Evolutionary conservation across 2,329 filamentous ascomycete species (phyloP), one percentile per base, ranked within the genome.

Genomic region (Sclerotinia nivalis): DNA sequence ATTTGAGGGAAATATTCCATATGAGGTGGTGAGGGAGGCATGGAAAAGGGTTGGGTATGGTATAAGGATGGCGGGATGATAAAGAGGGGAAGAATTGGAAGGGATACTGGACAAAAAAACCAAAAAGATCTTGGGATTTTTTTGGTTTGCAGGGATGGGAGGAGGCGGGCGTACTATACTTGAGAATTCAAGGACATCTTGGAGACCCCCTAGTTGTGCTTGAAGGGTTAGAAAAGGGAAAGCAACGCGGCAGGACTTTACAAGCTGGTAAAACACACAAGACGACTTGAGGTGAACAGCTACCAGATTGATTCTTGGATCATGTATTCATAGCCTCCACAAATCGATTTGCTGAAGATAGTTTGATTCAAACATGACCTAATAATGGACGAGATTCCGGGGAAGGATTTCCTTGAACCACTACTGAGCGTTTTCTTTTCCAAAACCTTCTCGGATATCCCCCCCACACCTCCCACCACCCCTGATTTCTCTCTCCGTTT

Each of bases 371-470:
- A 64, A 34, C 15, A 8, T 40, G 49, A 28, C n/a, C 31, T 40
- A 64, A 40, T 40, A 64, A 40, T 28, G 61, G 61, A 18, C 61
- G 31, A 52, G 61, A 64, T 52, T 64, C 61, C 10, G 61, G 31
- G 31, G 15, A 40, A 40, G 25, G 47, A 40, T 64, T 4, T 64
- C 18, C 47, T 4, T 64, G 47, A 52, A 64, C 9, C 31, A 64
- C 61, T 40, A 34, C 31, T 12, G 61, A 40, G 31, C 2, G 18
- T 15, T 50, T 52, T 22, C 12, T 50, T 64, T 18, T 37, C 60
- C 60, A 64, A 28, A 49, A 37, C 45, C 12, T 50, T 31, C 59
- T 49, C 13, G 43, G 60, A 50, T 64, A 50, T 50, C 47, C 22
- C 22, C 60, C 31, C 60, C 25, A 62, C 4, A 12, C 6, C 31